These are phyloP conservation scores for Eimeria praecox DNA, from an alignment of 169 alveolate genomes.

Conservation along the genomic window DNA sequence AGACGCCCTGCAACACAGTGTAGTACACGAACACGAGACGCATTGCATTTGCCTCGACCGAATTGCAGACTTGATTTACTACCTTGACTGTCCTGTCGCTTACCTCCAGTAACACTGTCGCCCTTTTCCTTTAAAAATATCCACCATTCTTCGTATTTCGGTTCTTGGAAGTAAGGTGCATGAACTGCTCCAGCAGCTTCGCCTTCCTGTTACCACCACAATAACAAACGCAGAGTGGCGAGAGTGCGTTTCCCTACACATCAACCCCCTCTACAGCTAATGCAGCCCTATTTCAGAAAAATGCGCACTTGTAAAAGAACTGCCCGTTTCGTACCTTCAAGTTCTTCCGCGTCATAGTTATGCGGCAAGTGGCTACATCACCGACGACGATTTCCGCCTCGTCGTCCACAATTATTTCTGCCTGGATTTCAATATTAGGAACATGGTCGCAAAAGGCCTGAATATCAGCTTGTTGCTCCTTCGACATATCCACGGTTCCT, in stretches of 20 bases:
- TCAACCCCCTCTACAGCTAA: background rate
- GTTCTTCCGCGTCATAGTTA: constrained; percentile 89
- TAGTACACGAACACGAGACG: background rate
- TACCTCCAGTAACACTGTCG: constrained; percentile 61
- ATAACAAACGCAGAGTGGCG: background rate
- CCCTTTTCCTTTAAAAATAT: constrained; percentile 87
- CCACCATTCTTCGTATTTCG: constrained; percentile 95
- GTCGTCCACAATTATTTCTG: constrained; percentile 91
- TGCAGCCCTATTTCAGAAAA: background rate
- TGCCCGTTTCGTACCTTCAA: constrained; percentile 78
- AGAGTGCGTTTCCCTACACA: background rate
- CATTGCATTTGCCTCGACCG: background rate
- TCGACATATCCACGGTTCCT: constrained; percentile 90
- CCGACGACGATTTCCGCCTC: constrained; percentile 92
- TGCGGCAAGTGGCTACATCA: constrained; percentile 92
- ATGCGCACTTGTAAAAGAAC: background rate
- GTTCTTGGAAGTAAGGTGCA: constrained; percentile 93
- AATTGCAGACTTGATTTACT: background rate
- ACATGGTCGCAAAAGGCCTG: constrained; percentile 90
- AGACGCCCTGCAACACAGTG: constrained; percentile 69
- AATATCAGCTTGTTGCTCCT: constrained; percentile 88
- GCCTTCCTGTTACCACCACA: constrained; percentile 81
- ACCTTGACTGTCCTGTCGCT: background rate
- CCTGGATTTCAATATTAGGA: constrained; percentile 88
- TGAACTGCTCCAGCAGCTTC: constrained; percentile 94